Evolutionary conservation across 352 stramenopile genomes (phyloP).

Genomic region (Globisporangium paddicum): DNA sequence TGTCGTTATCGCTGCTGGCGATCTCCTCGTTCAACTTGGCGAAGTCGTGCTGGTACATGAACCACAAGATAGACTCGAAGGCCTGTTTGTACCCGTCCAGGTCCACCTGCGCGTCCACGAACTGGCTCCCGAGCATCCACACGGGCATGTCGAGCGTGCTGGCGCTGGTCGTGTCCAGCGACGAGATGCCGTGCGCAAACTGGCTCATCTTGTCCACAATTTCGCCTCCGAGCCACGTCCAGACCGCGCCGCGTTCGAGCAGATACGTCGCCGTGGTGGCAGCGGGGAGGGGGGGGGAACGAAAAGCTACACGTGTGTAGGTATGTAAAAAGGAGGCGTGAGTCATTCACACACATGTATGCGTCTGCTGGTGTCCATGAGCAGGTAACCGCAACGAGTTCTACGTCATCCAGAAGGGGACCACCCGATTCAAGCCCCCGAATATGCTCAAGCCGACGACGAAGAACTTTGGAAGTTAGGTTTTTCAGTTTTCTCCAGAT

Average conservation of each 20-base stretch:
- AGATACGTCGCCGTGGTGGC: constrained; percentile 16
- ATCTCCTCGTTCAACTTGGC: constrained; percentile 76
- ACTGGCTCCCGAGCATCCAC: constrained; percentile 41
- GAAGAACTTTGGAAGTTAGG: too few species aligned
- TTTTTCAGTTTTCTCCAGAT: too few species aligned
- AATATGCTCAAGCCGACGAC: too few species aligned
- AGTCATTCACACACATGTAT: not conserved
- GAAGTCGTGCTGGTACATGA: constrained; percentile 90
- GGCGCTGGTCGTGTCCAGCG: constrained; percentile 45
- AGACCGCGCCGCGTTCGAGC: constrained; percentile 15
- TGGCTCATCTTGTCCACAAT: constrained; percentile 65
- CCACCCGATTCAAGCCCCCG: too few species aligned
- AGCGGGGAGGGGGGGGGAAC: not conserved
- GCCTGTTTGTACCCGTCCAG: constrained; percentile 45
- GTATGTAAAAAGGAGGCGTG: not conserved
- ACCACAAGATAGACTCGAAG: constrained; percentile 80
- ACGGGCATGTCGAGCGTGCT: constrained; percentile 33
- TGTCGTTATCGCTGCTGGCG: too few species aligned
- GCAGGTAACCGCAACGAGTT: not conserved
- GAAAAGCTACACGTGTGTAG: not conserved
- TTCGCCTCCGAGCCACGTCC: constrained; percentile 35
- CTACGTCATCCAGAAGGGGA: too few species aligned
- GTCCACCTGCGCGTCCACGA: constrained; percentile 28
- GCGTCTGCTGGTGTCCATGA: not conserved
- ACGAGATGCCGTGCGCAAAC: constrained; percentile 79